Evolutionary conservation across 345 rosid genomes (phyloP).

Genomic region (Corymbia maculata): DNA sequence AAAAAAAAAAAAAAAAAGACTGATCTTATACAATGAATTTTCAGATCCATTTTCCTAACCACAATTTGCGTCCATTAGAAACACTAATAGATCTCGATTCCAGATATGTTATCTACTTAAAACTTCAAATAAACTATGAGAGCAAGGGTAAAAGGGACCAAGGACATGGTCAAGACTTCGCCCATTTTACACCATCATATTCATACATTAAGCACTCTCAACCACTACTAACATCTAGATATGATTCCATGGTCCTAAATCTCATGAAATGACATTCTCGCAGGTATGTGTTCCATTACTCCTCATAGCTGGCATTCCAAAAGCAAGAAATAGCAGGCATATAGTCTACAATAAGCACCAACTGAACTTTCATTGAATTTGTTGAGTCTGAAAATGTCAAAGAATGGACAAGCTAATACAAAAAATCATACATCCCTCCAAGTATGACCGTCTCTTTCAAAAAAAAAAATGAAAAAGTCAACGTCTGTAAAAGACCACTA

Average conservation of each 20-base stretch:
- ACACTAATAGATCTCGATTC: not conserved
- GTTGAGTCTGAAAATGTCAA: not conserved
- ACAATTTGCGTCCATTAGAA: not conserved
- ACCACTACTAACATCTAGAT: not conserved
- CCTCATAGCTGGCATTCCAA: not conserved
- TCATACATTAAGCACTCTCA: not conserved
- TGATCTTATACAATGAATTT: not conserved
- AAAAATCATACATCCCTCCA: not conserved
- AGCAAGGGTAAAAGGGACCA: not conserved
- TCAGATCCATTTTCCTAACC: not conserved
- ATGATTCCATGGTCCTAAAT: not conserved
- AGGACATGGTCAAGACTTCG: not conserved
- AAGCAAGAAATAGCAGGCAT: not conserved
- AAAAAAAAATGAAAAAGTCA: conserved; percentile 4
- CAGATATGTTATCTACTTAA: not conserved
- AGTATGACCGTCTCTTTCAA: not conserved
- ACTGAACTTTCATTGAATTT: not conserved
- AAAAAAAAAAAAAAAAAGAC: not conserved
- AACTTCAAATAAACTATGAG: not conserved
- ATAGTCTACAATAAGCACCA: not conserved
- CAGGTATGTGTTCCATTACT: not conserved
- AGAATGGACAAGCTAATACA: not conserved
- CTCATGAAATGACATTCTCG: not conserved
- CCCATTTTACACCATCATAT: not conserved
- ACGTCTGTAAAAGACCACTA: conserved; percentile 2